Evolutionary conservation across 331 rosid genomes (phyloP).

Genomic region (Acacia concinna): DNA sequence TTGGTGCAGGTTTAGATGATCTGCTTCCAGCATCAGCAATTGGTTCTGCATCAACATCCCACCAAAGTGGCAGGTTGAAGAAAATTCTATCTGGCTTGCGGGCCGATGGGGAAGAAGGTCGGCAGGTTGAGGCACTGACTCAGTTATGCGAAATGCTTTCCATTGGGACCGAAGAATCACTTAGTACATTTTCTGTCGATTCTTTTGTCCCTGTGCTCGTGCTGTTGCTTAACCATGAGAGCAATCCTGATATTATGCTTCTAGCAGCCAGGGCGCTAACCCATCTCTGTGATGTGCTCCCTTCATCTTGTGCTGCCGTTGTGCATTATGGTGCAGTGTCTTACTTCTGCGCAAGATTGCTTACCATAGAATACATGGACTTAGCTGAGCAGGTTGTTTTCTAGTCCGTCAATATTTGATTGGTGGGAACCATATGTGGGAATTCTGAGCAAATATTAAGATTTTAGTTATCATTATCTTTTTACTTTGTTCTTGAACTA

Average conservation of each 20-base stretch:
- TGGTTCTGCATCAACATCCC: slow-evolving; percentile 76
- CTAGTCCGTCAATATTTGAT: slow-evolving; percentile 12
- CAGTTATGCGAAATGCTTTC: slow-evolving; percentile 97
- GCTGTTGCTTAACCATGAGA: slow-evolving; percentile 90
- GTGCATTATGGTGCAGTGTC: slow-evolving; percentile 98
- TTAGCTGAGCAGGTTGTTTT: slow-evolving; percentile 90
- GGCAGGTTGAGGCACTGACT: slow-evolving; percentile 93
- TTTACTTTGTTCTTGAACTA: slow-evolving; percentile 6
- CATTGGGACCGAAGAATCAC: slow-evolving; percentile 94
- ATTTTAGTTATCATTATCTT: background rate
- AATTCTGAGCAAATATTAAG: background rate
- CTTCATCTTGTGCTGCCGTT: slow-evolving; percentile 96
- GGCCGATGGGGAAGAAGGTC: slow-evolving; percentile 95
- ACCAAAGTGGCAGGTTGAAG: slow-evolving; percentile 91
- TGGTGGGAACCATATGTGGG: background rate
- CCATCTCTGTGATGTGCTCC: slow-evolving; percentile 90
- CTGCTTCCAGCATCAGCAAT: slow-evolving; percentile 78
- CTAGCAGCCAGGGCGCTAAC: slow-evolving; percentile 97
- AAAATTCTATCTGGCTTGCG: slow-evolving; percentile 82
- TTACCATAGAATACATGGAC: slow-evolving; percentile 98
- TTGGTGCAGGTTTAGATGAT: slow-evolving; percentile 98
- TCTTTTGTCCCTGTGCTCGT: slow-evolving; percentile 95
- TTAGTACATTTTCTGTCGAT: slow-evolving; percentile 90
- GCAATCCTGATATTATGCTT: slow-evolving; percentile 96
- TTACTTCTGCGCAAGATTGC: slow-evolving; percentile 89